Conservation (phyloP, 495 filamentous ascomycete species). For the Hypoxylon fragiforme region DNA sequence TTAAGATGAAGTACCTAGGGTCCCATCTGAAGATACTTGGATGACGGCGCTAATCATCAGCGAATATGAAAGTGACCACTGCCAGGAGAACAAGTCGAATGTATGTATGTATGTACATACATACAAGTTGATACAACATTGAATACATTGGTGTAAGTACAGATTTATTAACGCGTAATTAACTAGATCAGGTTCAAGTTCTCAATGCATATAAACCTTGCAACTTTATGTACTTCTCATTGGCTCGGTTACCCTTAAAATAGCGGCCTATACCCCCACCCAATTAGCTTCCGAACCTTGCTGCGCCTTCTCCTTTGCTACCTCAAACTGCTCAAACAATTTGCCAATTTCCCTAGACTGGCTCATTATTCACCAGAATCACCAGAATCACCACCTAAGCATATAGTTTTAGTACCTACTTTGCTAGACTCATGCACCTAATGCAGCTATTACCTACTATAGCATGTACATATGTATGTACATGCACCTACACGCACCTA, state of each 20-base stretch:
- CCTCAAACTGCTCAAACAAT: conserved; percentile 24
- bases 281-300: conserved; percentile 29
- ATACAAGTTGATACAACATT: too few species aligned
- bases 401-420: too few species aligned
- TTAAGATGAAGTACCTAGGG: conserved; percentile 27
- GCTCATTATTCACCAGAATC: conserved; percentile 3
- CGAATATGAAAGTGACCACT: conserved; percentile 18
- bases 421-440: too few species aligned
- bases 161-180: conserved; percentile 27
- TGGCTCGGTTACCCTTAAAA: conserved; percentile 30
- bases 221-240: conserved; percentile 13
- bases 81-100: conserved; percentile 15
- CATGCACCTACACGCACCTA: too few species aligned
- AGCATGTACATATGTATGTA: too few species aligned
- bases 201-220: conserved; percentile 26
- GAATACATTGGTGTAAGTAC: too few species aligned
- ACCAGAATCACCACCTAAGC: too few species aligned
- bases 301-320: conserved; percentile 30
- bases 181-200: conserved; percentile 29
- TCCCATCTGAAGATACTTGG: conserved; percentile 24
- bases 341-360: conserved; percentile 17
- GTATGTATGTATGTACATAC: too few species aligned
- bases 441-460: too few species aligned
- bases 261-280: conserved; percentile 18
- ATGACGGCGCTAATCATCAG: conserved; percentile 9